phyloP scores from a whole-genome alignment of 2,329 filamentous ascomycete genomes.

The Anisogramma anomala region DNA sequence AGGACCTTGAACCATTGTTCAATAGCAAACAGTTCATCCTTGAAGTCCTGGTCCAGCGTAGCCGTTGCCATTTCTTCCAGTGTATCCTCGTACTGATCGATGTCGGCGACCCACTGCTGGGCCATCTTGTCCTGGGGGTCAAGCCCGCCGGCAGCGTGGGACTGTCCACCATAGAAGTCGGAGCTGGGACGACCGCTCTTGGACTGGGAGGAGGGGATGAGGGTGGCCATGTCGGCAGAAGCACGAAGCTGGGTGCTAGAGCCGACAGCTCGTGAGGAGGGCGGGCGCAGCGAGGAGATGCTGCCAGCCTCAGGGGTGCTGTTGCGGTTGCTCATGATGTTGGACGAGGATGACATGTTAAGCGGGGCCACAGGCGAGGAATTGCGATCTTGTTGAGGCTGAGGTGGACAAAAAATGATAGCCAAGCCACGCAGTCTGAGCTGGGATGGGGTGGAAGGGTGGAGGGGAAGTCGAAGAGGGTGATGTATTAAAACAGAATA shows the following conservation, averaged over 20 bases:
- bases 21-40: conserved; percentile 96
- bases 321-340: conserved; percentile 76
- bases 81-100: conserved; percentile 98
- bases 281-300: conserved; percentile 70
- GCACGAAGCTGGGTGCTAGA: conserved; percentile 79
- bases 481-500: conserved; percentile 15
- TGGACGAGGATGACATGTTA: conserved; percentile 45
- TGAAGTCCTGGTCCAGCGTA: conserved; percentile 98
- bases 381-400: conserved; percentile 10
- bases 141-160: conserved; percentile 55
- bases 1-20: conserved; percentile 99
- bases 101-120: conserved; percentile 97
- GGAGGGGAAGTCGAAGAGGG: conserved; percentile 14
- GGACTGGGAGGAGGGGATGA: conserved; percentile 51
- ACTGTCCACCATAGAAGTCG: conserved; percentile 76
- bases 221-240: conserved; percentile 89
- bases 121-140: conserved; percentile 88
- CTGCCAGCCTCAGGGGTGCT: conserved; percentile 89
- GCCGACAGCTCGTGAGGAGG: conserved; percentile 64
- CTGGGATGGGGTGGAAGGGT: conserved; percentile 11
- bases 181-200: conserved; percentile 86
- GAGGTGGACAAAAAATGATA: conserved; percentile 2
- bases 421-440: conserved; percentile 12
- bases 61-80: conserved; percentile 98
- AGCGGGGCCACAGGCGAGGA: conserved; percentile 21